phyloP scores from a whole-genome alignment of 306 rosid genomes.

The Pueraria montana region DNA sequence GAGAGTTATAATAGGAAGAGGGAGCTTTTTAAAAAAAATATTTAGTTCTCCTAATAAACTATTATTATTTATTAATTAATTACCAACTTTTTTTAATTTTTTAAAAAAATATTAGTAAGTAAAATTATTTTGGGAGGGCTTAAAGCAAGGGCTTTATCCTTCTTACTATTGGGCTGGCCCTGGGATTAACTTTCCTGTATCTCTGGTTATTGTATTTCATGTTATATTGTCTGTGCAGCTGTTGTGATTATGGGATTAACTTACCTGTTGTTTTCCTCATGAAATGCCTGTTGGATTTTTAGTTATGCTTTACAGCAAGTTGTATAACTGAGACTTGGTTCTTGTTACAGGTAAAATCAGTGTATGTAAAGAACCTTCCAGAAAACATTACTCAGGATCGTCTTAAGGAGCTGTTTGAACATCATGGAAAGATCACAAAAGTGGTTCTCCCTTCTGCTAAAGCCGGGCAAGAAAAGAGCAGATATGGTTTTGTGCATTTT shows the following conservation, averaged over 20 bases:
- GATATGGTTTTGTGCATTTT: slow-evolving; percentile 83
- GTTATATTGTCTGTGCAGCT: slow-evolving; percentile 23
- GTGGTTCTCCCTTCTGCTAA: slow-evolving; percentile 81
- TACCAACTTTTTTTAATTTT: background rate
- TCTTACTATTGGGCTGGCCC: background rate
- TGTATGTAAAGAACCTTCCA: slow-evolving; percentile 78
- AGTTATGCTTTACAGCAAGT: slow-evolving; percentile 15
- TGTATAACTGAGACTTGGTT: slow-evolving; percentile 36
- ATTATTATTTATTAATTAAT: background rate
- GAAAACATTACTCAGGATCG: slow-evolving; percentile 67
- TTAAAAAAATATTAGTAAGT: background rate
- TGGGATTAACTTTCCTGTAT: background rate
- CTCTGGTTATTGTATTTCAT: slow-evolving; percentile 21
- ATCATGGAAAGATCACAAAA: slow-evolving; percentile 78
- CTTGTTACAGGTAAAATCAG: slow-evolving; percentile 70
- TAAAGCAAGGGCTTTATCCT: background rate
- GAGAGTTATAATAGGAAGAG: background rate
- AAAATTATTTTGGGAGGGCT: background rate
- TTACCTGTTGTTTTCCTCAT: slow-evolving; percentile 28
- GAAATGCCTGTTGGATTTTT: slow-evolving; percentile 30
- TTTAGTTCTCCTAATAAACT: background rate
- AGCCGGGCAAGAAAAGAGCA: slow-evolving; percentile 72
- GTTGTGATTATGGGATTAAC: background rate
- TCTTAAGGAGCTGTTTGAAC: slow-evolving; percentile 63
- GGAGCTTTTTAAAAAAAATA: background rate